Evolutionary conservation across 768 basidiomycete species (phyloP).

Genomic region (Naganishia vaughanmartiniae): DNA sequence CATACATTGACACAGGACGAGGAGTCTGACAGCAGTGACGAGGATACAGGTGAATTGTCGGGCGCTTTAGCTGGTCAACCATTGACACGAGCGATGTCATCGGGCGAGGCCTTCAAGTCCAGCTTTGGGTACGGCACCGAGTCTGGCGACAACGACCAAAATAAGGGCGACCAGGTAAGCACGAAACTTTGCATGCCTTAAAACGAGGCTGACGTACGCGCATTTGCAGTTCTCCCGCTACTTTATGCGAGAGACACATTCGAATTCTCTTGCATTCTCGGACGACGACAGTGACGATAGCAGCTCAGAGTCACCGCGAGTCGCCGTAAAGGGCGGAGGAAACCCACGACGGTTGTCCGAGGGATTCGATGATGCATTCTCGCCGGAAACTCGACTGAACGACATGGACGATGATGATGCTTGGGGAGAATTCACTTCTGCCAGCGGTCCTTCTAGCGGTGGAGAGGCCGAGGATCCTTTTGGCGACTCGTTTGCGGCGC

Average conservation of each 20-base stretch:
- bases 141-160: slow-evolving; percentile 17
- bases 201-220: neutral
- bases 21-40: slow-evolving; percentile 36
- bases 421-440: slow-evolving; percentile 49
- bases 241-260: slow-evolving; percentile 52
- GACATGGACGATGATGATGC: slow-evolving; percentile 41
- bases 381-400: slow-evolving; percentile 15
- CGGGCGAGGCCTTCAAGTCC: slow-evolving; percentile 24
- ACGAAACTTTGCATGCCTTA: slow-evolving; percentile 59
- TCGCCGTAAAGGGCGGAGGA: slow-evolving; percentile 8
- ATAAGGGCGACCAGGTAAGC: slow-evolving; percentile 51
- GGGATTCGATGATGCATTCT: slow-evolving; percentile 29
- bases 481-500: slow-evolving; percentile 42
- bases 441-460: slow-evolving; percentile 27
- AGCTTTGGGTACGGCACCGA: slow-evolving; percentile 27
- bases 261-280: slow-evolving; percentile 34
- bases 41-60: slow-evolving; percentile 28
- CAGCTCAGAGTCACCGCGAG: slow-evolving; percentile 28
- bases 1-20: slow-evolving; percentile 39
- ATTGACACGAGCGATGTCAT: slow-evolving; percentile 24
- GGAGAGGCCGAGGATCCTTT: slow-evolving; percentile 43
- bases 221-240: slow-evolving; percentile 72
- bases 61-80: slow-evolving; percentile 29
- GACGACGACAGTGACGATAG: slow-evolving; percentile 42
- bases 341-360: slow-evolving; percentile 20